phyloP scores from a whole-genome alignment of 345 rosid genomes.

The Populus alba region DNA sequence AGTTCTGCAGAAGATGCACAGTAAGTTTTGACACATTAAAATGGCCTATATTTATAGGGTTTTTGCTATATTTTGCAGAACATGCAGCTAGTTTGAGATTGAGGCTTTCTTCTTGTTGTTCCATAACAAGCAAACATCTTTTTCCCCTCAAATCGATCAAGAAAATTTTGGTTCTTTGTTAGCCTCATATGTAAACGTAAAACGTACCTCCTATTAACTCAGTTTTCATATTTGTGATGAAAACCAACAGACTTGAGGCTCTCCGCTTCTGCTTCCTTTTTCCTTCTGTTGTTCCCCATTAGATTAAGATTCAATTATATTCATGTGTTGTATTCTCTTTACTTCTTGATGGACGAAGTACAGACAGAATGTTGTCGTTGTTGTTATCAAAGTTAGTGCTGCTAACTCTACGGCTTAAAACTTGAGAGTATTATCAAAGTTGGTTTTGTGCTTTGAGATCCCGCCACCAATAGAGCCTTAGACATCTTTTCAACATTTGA shows the following conservation, averaged over 20 bases:
- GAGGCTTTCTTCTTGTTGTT: background rate
- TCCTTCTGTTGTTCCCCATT: background rate
- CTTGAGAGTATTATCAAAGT: background rate
- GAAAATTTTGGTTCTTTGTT: background rate
- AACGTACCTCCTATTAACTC: background rate
- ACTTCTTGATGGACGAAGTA: background rate
- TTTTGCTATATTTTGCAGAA: background rate
- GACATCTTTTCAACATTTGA: background rate
- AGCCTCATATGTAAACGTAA: background rate
- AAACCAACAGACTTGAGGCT: background rate
- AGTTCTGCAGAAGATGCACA: constrained; percentile 53
- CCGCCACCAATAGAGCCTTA: background rate
- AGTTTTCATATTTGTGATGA: background rate
- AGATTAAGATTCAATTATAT: background rate
- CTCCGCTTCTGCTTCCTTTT: background rate
- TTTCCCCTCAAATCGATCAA: background rate
- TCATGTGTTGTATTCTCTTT: background rate
- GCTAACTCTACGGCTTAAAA: background rate
- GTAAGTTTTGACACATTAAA: constrained; percentile 34
- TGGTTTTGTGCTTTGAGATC: background rate
- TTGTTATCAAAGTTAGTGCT: background rate
- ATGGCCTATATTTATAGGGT: background rate
- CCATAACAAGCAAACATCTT: no score
- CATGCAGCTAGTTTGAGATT: no score
- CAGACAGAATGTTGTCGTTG: background rate